A percentile compares a stretch with the other conserved stretches of the same genome.
Evolutionary conservation across 306 rosid genomes (phyloP).

Genomic region (Cucurbita pepo): DNA sequence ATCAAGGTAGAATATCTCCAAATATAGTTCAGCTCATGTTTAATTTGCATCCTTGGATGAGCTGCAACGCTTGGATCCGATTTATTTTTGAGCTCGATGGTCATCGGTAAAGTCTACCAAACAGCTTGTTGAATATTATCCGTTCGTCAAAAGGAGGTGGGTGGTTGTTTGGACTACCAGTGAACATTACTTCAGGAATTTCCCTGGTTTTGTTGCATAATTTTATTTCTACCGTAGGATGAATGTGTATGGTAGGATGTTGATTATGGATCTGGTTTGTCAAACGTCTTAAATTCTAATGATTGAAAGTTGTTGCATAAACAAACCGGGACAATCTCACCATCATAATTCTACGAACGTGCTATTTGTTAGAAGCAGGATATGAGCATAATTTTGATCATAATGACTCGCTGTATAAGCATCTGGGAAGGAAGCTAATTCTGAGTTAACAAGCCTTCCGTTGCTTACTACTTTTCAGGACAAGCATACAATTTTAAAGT

Average conservation of each 20-base stretch:
- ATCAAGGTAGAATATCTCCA: conserved; percentile 7
- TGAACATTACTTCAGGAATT: conserved; percentile 17
- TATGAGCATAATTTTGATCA: neutral
- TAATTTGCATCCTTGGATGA: neutral
- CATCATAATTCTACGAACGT: neutral
- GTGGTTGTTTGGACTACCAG: neutral
- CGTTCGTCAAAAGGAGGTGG: neutral
- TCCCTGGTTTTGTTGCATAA: conserved; percentile 15
- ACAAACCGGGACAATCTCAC: neutral
- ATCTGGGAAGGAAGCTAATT: neutral
- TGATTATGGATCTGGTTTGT: conserved; percentile 1
- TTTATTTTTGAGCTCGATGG: neutral
- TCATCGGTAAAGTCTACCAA: neutral
- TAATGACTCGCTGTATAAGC: neutral
- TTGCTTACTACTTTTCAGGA: neutral
- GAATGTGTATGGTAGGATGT: conserved; percentile 1
- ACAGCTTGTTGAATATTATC: neutral
- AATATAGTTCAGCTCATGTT: neutral
- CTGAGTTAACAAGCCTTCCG: neutral
- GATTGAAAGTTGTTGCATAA: neutral
- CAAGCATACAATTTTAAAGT: neutral
- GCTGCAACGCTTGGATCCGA: neutral
- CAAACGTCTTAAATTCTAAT: neutral
- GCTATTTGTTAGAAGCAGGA: neutral
- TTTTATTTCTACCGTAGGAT: neutral